Percentiles rank a stretch among this genome's conserved stretches.
Conservation (phyloP, 1,284 basidiomycete genomes). For the Tetrapyrgos nigripes region DNA sequence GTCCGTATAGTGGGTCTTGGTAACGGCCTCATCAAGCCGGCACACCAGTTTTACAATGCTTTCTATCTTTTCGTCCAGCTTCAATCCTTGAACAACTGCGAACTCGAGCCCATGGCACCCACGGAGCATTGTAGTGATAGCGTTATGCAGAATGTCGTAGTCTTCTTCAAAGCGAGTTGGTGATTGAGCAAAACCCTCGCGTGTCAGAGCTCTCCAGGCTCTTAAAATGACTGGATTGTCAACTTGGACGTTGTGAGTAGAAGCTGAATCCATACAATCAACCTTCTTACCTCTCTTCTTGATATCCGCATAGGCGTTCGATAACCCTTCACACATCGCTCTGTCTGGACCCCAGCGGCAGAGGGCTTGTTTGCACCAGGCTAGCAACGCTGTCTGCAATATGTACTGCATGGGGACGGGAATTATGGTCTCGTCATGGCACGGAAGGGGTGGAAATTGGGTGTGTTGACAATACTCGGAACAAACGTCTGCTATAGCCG, state of each 20-base stretch:
- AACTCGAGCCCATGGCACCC: not conserved
- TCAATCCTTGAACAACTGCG: not conserved
- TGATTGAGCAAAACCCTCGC: not conserved
- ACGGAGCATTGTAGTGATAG: not conserved
- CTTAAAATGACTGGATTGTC: not conserved
- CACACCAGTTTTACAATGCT: not conserved
- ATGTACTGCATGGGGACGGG: not conserved
- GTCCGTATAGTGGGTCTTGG: not conserved
- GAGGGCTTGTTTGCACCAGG: not conserved
- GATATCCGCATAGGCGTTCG: not conserved
- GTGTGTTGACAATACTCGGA: not conserved
- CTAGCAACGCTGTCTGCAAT: not conserved
- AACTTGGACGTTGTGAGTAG: not conserved
- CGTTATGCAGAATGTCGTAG: not conserved
- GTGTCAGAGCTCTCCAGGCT: not conserved
- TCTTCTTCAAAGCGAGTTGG: not conserved
- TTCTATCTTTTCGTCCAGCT: not conserved
- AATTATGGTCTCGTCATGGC: not conserved
- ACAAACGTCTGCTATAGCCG: conserved; percentile 1
- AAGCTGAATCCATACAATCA: not conserved
- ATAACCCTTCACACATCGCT: not conserved
- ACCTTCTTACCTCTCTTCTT: not conserved
- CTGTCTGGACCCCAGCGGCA: not conserved
- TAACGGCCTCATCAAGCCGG: not conserved
- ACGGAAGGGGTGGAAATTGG: not conserved